These are phyloP conservation scores for Balakata baccata DNA, from an alignment of 345 rosid genomes.

Conservation along the genomic window DNA sequence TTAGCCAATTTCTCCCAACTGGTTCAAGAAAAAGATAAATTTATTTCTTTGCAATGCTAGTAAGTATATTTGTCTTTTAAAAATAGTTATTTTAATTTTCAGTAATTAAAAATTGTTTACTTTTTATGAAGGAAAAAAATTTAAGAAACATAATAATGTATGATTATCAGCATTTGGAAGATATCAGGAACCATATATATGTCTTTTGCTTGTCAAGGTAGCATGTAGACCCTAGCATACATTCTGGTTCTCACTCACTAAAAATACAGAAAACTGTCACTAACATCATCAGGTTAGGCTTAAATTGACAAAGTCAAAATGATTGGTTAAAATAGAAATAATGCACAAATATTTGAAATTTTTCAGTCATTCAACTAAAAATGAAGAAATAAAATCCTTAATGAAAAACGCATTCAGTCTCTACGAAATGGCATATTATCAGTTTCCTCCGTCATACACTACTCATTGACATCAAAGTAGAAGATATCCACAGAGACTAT, in stretches of 20 bases:
- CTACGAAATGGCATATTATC: not conserved
- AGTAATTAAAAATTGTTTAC: not conserved
- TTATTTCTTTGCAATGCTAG: not conserved
- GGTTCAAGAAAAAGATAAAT: not conserved
- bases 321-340: too few relatives aligned
- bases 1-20: not conserved
- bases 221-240: not conserved
- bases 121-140: not conserved
- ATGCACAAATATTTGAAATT: too few relatives aligned
- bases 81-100: not conserved
- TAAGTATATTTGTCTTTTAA: too few relatives aligned
- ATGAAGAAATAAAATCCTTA: not conserved
- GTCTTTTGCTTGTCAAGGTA: not conserved
- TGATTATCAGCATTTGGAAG: not conserved
- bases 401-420: not conserved
- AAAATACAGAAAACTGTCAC: too few relatives aligned
- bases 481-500: slow-evolving; percentile 20
- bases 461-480: slow-evolving; percentile 9
- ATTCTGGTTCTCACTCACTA: too few relatives aligned
- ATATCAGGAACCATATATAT: not conserved
- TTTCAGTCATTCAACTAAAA: too few relatives aligned
- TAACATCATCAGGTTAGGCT: too few relatives aligned
- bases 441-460: not conserved
- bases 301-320: too few relatives aligned
- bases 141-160: not conserved